These are phyloP conservation scores for Herpetomonas tarakana DNA, from an alignment of 208 protist species.

Conservation along the genomic window DNA sequence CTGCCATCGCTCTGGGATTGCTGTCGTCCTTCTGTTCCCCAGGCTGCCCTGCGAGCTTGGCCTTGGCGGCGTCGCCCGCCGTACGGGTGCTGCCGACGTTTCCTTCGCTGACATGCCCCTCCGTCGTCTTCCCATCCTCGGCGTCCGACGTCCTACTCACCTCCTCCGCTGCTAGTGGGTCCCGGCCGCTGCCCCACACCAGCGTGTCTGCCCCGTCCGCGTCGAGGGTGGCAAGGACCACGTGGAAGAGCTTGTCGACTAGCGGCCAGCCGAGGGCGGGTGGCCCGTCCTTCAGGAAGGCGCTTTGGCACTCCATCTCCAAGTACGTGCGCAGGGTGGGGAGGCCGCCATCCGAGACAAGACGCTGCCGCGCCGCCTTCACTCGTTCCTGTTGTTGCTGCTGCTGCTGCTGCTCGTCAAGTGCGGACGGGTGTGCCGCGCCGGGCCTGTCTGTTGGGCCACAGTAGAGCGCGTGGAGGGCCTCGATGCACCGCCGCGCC, in stretches of 20 bases:
- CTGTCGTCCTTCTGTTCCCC: too few species aligned
- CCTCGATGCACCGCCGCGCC: constrained; percentile 35
- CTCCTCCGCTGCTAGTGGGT: too few species aligned
- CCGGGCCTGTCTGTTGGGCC: constrained; percentile 1
- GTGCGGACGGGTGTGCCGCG: neutral
- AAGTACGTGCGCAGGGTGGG: constrained; percentile 36
- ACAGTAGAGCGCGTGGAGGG: constrained; percentile 35
- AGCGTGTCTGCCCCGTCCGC: constrained; percentile 7
- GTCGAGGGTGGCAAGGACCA: constrained; percentile 27
- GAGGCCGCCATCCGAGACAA: constrained; percentile 50
- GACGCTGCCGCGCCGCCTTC: constrained; percentile 28
- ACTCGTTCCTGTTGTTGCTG: constrained; percentile 17
- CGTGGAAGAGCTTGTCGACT: constrained; percentile 50
- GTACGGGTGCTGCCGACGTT: too few species aligned
- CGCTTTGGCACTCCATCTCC: constrained; percentile 42
- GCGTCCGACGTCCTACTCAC: too few species aligned
- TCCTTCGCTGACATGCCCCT: too few species aligned
- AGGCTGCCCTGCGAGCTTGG: too few species aligned
- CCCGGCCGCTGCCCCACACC: constrained; percentile 15
- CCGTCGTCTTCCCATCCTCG: too few species aligned
- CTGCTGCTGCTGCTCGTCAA: neutral
- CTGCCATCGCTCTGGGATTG: too few species aligned
- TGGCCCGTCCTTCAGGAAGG: constrained; percentile 32
- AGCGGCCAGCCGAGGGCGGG: constrained; percentile 44
- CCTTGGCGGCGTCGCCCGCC: too few species aligned